A percentile compares a stretch with the other conserved stretches of the same genome.
Evolutionary conservation across 768 basidiomycete species (phyloP).

Genomic region (Hysterangium stoloniferum): DNA sequence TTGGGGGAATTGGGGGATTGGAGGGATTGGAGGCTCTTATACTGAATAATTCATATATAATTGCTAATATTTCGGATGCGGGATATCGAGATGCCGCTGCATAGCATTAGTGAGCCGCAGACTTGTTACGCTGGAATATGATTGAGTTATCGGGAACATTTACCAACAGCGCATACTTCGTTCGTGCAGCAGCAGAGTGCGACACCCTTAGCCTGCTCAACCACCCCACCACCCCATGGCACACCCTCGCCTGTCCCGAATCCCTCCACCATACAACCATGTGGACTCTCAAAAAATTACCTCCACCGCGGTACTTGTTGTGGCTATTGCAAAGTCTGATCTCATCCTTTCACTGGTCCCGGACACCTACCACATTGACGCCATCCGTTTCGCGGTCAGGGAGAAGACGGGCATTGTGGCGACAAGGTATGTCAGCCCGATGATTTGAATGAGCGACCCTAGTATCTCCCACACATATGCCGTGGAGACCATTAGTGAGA

Average conservation of each 20-base stretch:
- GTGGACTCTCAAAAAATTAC: slow-evolving; percentile 59
- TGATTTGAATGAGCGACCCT: slow-evolving; percentile 96
- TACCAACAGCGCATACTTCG: slow-evolving; percentile 95
- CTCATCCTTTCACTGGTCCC: slow-evolving; percentile 96
- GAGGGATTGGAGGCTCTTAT: too few species aligned
- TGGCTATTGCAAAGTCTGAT: slow-evolving; percentile 76
- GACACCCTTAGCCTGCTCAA: slow-evolving; percentile 75
- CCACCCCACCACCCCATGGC: slow-evolving; percentile 70
- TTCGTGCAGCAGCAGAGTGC: slow-evolving; percentile 94
- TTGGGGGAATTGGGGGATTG: too few species aligned
- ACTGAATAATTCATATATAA: too few species aligned
- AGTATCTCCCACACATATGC: slow-evolving; percentile 94
- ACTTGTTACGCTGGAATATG: too few species aligned
- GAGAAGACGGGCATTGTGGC: slow-evolving; percentile 91
- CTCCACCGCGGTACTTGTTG: slow-evolving; percentile 62
- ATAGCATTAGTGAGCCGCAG: too few species aligned
- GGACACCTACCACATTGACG: slow-evolving; percentile 83
- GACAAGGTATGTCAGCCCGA: slow-evolving; percentile 89
- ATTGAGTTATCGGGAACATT: too few species aligned
- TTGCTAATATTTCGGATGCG: too few species aligned
- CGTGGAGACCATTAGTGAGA: slow-evolving; percentile 88
- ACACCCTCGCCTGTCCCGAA: slow-evolving; percentile 71
- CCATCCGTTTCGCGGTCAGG: too few species aligned
- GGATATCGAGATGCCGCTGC: too few species aligned
- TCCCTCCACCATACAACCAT: too few species aligned